phyloP scores from a whole-genome alignment of 2,329 filamentous ascomycete genomes.

The Fusarium torulosum region DNA sequence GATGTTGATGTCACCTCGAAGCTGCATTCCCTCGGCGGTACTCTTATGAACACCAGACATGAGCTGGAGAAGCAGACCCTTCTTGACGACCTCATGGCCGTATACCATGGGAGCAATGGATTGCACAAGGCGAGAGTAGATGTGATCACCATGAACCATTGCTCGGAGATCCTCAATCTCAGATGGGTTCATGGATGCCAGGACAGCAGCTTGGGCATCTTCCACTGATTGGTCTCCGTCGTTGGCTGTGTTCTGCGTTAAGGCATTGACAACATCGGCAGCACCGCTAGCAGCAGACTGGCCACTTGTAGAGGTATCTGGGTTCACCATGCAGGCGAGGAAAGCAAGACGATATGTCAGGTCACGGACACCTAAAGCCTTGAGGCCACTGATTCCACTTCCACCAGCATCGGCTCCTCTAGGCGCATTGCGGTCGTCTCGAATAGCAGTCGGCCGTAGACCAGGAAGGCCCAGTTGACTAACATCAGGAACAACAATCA shows the following conservation, averaged over 20 bases:
- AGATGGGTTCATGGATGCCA: conserved; percentile 84
- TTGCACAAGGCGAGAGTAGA: conserved; percentile 91
- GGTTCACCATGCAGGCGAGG: conserved; percentile 94
- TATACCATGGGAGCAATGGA: conserved; percentile 98
- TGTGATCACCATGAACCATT: conserved; percentile 96
- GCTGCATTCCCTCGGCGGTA: conserved; percentile 92
- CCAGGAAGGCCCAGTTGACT: conserved; percentile 94
- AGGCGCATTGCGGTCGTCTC: conserved; percentile 80
- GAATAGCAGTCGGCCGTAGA: conserved; percentile 81
- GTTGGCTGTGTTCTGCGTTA: conserved; percentile 72
- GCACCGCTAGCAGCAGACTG: conserved; percentile 73
- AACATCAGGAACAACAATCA: conserved; percentile 97
- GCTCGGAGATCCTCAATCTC: conserved; percentile 92
- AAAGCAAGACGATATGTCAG: conserved; percentile 97
- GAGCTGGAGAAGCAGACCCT: conserved; percentile 91
- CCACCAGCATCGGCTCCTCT: conserved; percentile 85
- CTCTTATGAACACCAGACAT: conserved; percentile 96
- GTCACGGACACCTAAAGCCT: conserved; percentile 92
- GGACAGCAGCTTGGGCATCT: conserved; percentile 86
- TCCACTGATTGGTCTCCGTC: conserved; percentile 81
- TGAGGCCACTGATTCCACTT: conserved; percentile 86
- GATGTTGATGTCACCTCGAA: conserved; percentile 98
- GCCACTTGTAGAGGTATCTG: conserved; percentile 85
- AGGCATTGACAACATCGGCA: conserved; percentile 84
- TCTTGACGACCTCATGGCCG: conserved; percentile 97